These are phyloP conservation scores for Aspergillus sp. DNA, from an alignment of 2,329 filamentous ascomycete species.

Conservation along the genomic window DNA sequence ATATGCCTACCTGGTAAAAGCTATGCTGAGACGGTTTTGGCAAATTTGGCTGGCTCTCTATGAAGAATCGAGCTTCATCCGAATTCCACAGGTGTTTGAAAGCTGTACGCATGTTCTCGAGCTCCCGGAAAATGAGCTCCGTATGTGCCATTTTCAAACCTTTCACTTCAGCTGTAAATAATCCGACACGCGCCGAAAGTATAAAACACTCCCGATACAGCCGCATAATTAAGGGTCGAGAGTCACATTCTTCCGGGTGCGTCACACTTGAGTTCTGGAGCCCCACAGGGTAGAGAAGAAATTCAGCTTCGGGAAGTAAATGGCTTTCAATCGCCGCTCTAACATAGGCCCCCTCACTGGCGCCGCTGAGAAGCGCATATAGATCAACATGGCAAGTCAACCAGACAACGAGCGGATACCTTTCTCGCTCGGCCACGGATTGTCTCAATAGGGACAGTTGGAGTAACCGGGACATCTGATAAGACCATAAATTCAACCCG, in stretches of 20 bases:
- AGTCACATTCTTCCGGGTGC: constrained; percentile 37
- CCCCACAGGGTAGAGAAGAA: constrained; percentile 39
- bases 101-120: constrained; percentile 38
- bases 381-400: constrained; percentile 56
- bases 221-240: constrained; percentile 43
- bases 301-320: constrained; percentile 46
- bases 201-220: constrained; percentile 48
- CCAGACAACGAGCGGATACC: constrained; percentile 55
- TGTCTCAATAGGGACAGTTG: constrained; percentile 51
- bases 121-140: constrained; percentile 30
- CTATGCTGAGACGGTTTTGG: constrained; percentile 36
- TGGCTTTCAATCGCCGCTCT: constrained; percentile 48
- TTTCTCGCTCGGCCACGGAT: constrained; percentile 46
- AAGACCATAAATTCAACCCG: constrained; percentile 53
- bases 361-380: constrained; percentile 55
- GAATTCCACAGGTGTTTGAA: constrained; percentile 41
- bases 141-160: constrained; percentile 30
- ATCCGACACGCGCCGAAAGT: constrained; percentile 46
- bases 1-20: constrained; percentile 46
- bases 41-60: constrained; percentile 37
- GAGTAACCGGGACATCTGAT: constrained; percentile 54
- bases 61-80: constrained; percentile 35
- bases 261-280: constrained; percentile 35
- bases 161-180: constrained; percentile 44
- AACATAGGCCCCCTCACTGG: constrained; percentile 52